A percentile compares a stretch with the other conserved stretches of the same genome.
Evolutionary conservation across 345 rosid genomes (phyloP).

Genomic region (Aethionema arabicum): DNA sequence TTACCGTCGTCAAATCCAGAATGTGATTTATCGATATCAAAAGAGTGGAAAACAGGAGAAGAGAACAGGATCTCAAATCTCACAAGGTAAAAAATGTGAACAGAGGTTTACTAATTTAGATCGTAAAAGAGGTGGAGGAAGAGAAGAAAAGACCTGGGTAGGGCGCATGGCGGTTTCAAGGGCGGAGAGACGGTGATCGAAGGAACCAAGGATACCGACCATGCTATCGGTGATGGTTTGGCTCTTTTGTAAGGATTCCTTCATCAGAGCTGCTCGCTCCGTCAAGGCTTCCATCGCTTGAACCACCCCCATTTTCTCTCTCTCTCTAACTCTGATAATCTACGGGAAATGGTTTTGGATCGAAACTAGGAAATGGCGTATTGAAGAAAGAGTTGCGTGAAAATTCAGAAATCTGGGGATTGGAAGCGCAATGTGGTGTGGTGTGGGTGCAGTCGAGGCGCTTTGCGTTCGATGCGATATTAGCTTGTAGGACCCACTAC

Average conservation of each 20-base stretch:
- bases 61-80: conserved; percentile 14
- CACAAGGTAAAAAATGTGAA: not conserved
- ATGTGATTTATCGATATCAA: not conserved
- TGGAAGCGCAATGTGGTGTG: conserved; percentile 8
- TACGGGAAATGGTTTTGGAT: conserved; percentile 9
- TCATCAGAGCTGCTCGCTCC: conserved; percentile 57
- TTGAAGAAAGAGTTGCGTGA: conserved; percentile 5
- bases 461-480: not conserved
- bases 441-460: conserved; percentile 2
- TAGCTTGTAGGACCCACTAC: too few relatives aligned
- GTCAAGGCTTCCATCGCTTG: conserved; percentile 62
- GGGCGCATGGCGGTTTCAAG: conserved; percentile 99
- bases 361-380: conserved; percentile 9
- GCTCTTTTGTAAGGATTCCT: conserved; percentile 76
- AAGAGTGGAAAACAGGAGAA: not conserved
- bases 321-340: not conserved
- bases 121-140: not conserved
- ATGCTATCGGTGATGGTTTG: conserved; percentile 86
- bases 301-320: conserved; percentile 54
- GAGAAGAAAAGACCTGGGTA: conserved; percentile 57
- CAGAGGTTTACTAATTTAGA: not conserved
- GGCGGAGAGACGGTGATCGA: conserved; percentile 96
- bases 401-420: conserved; percentile 10
- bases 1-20: not conserved
- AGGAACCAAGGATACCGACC: conserved; percentile 94